Percentiles rank a stretch among this genome's conserved stretches.
phyloP scores from a whole-genome alignment of 371 early-diverging fungal genomes.

The Lichtheimia hyalospora region DNA sequence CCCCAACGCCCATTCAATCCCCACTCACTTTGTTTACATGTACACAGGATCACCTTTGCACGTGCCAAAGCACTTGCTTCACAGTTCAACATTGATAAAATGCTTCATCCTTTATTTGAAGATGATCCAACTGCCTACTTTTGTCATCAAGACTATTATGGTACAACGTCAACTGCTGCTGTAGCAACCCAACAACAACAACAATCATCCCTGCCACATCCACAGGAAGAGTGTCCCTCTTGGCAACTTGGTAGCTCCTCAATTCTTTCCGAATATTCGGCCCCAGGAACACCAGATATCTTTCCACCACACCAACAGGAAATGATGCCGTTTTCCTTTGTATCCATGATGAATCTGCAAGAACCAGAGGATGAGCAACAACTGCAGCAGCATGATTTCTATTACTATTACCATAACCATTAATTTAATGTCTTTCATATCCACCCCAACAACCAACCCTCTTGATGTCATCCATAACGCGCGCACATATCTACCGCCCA shows the following conservation, averaged over 20 bases:
- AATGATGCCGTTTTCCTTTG: slow-evolving; percentile 1
- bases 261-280: slow-evolving; percentile 16
- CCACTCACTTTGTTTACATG: not conserved
- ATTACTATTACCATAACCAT: not conserved
- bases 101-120: slow-evolving; percentile 67
- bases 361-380: slow-evolving; percentile 9
- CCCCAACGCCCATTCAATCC: too few species aligned
- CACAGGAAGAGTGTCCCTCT: not conserved
- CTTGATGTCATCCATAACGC: not conserved
- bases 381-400: not conserved
- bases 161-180: not conserved
- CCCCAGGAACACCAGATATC: slow-evolving; percentile 11
- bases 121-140: slow-evolving; percentile 50
- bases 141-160: slow-evolving; percentile 9
- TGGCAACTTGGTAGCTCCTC: slow-evolving; percentile 11
- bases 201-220: slow-evolving; percentile 1
- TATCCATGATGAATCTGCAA: slow-evolving; percentile 4
- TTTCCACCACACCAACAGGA: slow-evolving; percentile 13
- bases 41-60: slow-evolving; percentile 57
- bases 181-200: not conserved
- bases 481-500: too few species aligned
- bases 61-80: slow-evolving; percentile 63
- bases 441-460: not conserved
- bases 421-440: slow-evolving; percentile 1
- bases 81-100: slow-evolving; percentile 60